These are phyloP conservation scores for Gracilaria vermiculophylla DNA, from an alignment of 23 red algal genomes.

Conservation along the genomic window DNA sequence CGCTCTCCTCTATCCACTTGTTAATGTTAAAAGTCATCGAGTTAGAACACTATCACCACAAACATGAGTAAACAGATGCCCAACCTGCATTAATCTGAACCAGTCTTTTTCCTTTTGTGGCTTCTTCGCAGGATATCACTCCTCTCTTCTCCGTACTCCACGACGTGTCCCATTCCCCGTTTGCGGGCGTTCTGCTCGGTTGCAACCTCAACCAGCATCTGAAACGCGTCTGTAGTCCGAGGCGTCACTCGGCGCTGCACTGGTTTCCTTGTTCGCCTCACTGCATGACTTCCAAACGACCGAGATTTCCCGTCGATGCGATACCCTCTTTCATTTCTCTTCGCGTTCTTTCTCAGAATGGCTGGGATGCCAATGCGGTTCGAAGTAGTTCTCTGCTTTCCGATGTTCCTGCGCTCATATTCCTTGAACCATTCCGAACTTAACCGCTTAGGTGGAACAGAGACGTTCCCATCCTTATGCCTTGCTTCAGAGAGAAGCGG, in stretches of 20 bases:
- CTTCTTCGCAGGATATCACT: neutral
- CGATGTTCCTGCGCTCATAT: neutral
- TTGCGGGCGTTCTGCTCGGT: neutral
- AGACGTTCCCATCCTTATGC: neutral
- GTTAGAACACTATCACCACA: neutral
- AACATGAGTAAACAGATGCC: no score
- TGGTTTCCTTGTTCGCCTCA: neutral
- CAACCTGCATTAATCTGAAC: neutral
- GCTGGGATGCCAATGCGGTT: conserved; percentile 37
- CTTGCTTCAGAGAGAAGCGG: neutral
- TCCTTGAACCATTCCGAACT: conserved; percentile 4
- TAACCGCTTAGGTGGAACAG: conserved; percentile 24
- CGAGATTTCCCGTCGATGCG: conserved; percentile 36
- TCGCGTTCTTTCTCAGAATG: conserved; percentile 29
- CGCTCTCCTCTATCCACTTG: neutral
- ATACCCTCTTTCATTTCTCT: conserved; percentile 43
- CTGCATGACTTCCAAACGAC: neutral
- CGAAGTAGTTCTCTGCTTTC: neutral
- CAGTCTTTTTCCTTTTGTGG: neutral
- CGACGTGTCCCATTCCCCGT: neutral
- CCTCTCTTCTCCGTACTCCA: neutral
- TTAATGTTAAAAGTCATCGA: neutral
- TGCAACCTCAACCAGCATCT: conserved; percentile 12
- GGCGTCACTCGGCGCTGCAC: conserved; percentile 3
- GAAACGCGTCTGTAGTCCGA: neutral